Evolutionary conservation across 2,329 filamentous ascomycete genomes (phyloP), one percentile per base, ranked within the genome.

Genomic region (Aureobasidium mangrovei): DNA sequence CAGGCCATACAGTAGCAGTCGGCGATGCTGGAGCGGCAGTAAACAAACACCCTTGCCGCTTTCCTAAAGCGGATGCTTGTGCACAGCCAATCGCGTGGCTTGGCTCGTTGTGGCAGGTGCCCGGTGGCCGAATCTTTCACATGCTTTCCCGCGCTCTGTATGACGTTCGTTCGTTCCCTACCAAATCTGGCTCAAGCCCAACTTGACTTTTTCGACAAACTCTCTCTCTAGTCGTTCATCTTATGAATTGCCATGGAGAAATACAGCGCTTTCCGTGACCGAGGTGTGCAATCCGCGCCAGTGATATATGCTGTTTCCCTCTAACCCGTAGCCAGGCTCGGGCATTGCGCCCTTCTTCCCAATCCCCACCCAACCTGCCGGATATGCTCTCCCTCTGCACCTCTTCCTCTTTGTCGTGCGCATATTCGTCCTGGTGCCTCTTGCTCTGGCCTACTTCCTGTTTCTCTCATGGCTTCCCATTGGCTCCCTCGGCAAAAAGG

Each of bases 281-380:
- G 86, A 82, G 90, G 90, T 88, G 75, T 60, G 67, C 57, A 53
- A 18, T 18, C 18, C 18, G 18, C 18, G 18, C 18, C 18, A 18
- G 41, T 35, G 9, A 35, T 35, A 35, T 35, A 18, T 35, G 32
- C 32, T 35, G 10, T 12, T 7, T 18, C 18, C 18, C 18, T 18
- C 18, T 18, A 18, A 18, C 18, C 18, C 18, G 18, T 18, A 18
- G 45, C 56, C 62, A 97, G 91, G 91, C 61, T 95, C 93, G 61
- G 91, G 93, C 64, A 94, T 98, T 68, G 88, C 93, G 60, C 93
- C 93, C 56, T 98, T 98, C 74, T 84, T 97, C 58, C 91, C 93
- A 12, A 80, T 91, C 54, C 78, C 83, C 18, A 80, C 85, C 5
- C 80, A 83, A 45, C 74, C 82, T 27, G 79, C 84, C 8, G 71